phyloP scores from a whole-genome alignment of 106 monocot species.

The Hemerocallis citrina region DNA sequence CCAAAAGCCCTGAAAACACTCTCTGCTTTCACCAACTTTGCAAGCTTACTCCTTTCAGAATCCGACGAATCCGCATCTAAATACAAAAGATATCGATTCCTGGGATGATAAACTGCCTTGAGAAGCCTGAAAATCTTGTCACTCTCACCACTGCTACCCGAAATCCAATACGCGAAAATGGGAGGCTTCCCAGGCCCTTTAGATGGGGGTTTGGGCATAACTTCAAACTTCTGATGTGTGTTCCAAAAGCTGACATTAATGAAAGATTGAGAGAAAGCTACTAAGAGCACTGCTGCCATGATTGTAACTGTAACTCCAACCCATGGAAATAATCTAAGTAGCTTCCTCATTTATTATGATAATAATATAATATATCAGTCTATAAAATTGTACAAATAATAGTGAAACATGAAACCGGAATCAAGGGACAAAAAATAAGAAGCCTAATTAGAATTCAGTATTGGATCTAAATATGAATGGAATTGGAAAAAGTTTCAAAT shows the following conservation, averaged over 20 bases:
- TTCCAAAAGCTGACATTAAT: conserved; percentile 10
- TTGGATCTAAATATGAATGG: too few species aligned
- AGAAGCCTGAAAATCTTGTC: conserved; percentile 57
- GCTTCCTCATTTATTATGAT: too few species aligned
- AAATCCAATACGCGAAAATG: conserved; percentile 74
- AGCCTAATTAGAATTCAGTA: too few species aligned
- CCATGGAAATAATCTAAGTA: conserved; percentile 24
- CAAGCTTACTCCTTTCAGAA: conserved; percentile 42
- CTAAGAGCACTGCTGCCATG: conserved; percentile 16
- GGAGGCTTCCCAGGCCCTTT: conserved; percentile 51
- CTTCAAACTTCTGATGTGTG: conserved; percentile 8
- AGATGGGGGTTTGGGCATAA: conserved; percentile 4
- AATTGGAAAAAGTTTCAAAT: too few species aligned
- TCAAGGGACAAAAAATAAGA: too few species aligned
- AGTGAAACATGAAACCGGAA: too few species aligned
- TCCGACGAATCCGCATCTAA: conserved; percentile 48
- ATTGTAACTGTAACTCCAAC: conserved; percentile 13
- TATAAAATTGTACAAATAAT: too few species aligned
- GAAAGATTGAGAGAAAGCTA: conserved; percentile 22
- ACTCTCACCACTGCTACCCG: conserved; percentile 48
- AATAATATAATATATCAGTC: too few species aligned
- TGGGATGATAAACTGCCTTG: conserved; percentile 73
- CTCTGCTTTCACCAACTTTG: conserved; percentile 24
- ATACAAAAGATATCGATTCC: conserved; percentile 75
- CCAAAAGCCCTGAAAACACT: conserved; percentile 41